Base-by-base conservation (phyloP, 2,329 filamentous ascomycete genomes). In the Verticillium zaregamsianum region DNA sequence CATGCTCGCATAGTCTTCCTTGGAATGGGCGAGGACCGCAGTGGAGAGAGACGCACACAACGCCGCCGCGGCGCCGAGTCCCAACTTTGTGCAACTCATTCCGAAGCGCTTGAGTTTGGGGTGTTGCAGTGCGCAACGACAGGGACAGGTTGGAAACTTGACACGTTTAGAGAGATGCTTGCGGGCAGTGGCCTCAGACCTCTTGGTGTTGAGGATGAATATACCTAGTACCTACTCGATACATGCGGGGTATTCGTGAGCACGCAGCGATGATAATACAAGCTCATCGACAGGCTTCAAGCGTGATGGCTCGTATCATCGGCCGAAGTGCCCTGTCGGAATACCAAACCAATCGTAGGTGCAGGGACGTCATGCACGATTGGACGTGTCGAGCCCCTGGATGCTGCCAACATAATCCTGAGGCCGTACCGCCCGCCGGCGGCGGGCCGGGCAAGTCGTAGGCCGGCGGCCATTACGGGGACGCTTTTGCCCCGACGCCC, bases 1-100 rank as follows among this genome's bases (percentile, higher is more conserved):
- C 60, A n/a, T 61, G 57, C 65, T 45, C 62, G 63, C 58, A 33
- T 28, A 20, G 7, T 45, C 17, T 28, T 8, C 39, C 17, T 17
- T 35, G 23, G 23, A 45, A 20, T 55, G 23, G 7, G 49, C 5
- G 28, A 63, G 31, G 15, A 35, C 17, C 6, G n/a, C 20, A 2
- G 39, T 39, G 12, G 57, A 23, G 2, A 49, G 28, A n/a, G 37
- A 40, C 14, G 17, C 14, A 7, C n/a, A 6, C 15, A 40, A 7
- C 37, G 15, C 37, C 37, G 15, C 37, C 2, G 37, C 37, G 15
- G 37, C 15, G 37, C 14, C 37, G 15, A 15, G 17, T 15, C 37
- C 5, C 12, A 40, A 40, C 37, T n/a, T 40, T 15, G 15, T 40
- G 37, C 17, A 7, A 15, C 6, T 5, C 37, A 15, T 40, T 17